Base-by-base conservation (phyloP, 179 eudicot genomes). In the Heliamphora pulchella region DNA sequence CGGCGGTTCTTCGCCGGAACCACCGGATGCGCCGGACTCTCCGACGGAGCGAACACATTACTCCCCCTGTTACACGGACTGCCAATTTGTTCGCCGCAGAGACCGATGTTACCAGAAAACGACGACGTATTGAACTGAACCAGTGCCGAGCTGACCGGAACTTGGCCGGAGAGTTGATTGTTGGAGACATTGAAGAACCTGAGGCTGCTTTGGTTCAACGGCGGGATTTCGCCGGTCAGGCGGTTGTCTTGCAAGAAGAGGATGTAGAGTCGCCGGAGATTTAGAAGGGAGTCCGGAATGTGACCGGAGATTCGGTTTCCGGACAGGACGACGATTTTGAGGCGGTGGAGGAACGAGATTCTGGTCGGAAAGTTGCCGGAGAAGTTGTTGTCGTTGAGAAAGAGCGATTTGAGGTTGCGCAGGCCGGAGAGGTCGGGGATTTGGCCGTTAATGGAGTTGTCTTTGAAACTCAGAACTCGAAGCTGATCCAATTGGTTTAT, bases 391-490 rank as follows among this genome's bases (percentile, higher is more conserved):
- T 85, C 70, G 71, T 83, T 86, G 55, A 94, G 91, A 77, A 81
- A 93, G 4, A 94, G 66, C 0, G 91, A 87, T 46, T 91, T 93
- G 59, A 91, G 91, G 74, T 91, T 94, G 15, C 55, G 0, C 2
- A 94, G 85, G 11, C 82, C 72, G 2, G 97, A 85, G 15, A 95
- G 87, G 68, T 90, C 81, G 2, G 97, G 97, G 31, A 93, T 80
- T 7, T 79, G 86, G 3, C 97, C 98, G 48, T 77, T 62, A 20
- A 95, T 82, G 22, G 94, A 93, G 89, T 91, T 91, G 48, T 88
- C 87, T 18, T 86, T 88, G n/a, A 95, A 86, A 66, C 91, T 89
- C 8, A 94, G 83, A 18, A 94, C 97, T 31, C 98, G 84, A 1
- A 95, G 89, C 81, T 95, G 94, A 73, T 89, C 90, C 44, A 95